These are phyloP conservation scores for Daldinia loculata DNA, from an alignment of 495 filamentous ascomycete species.

Conservation along the genomic window DNA sequence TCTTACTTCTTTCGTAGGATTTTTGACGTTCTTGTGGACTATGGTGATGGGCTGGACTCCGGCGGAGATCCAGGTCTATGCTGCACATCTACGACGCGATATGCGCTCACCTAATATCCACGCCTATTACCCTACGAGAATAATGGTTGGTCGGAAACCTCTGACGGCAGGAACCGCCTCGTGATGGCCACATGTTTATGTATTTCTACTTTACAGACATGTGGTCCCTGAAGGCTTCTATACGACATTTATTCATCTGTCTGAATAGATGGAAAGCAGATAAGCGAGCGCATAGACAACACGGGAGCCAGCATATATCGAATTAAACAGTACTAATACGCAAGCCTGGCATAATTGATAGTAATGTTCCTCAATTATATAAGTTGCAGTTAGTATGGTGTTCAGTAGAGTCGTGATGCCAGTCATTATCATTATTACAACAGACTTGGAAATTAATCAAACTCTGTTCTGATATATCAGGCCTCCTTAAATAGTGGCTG, in stretches of 20 bases:
- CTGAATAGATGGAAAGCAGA: background rate
- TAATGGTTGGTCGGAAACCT: slow-evolving; percentile 51
- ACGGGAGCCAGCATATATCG: background rate
- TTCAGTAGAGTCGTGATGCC: too few species aligned
- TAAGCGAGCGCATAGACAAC: background rate
- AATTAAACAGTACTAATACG: background rate
- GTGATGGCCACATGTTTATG: background rate
- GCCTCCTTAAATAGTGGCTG: background rate
- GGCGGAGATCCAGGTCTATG: slow-evolving; percentile 49
- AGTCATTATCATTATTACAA: too few species aligned
- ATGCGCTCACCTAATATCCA: slow-evolving; percentile 42
- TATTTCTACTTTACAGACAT: background rate
- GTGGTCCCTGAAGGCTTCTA: background rate
- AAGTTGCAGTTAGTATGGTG: too few species aligned
- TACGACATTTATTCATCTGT: background rate
- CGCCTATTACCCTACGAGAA: slow-evolving; percentile 42
- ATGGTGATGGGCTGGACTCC: slow-evolving; percentile 45
- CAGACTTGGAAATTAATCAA: too few species aligned
- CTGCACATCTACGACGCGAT: slow-evolving; percentile 48
- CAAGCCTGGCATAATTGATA: background rate
- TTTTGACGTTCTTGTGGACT: slow-evolving; percentile 46
- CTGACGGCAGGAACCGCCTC: background rate
- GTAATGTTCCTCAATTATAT: background rate
- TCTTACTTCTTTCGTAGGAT: slow-evolving; percentile 37
- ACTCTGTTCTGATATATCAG: too few species aligned